phyloP scores from a whole-genome alignment of 1,139 yeast species.

The Yamadazyma spencermartinsiae region DNA sequence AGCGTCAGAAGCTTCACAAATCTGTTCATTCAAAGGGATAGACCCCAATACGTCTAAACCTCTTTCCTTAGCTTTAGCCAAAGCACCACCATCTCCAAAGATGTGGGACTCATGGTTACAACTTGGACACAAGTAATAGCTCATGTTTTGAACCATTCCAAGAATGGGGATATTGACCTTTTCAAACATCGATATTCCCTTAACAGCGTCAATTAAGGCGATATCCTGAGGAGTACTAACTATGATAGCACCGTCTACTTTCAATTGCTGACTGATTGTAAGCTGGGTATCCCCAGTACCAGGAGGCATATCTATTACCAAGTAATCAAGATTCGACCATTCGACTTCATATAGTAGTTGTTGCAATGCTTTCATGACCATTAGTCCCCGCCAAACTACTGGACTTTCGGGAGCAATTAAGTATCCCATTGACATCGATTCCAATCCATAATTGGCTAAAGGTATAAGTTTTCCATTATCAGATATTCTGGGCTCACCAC shows the following conservation, averaged over 20 bases:
- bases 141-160: conserved; percentile 86
- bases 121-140: conserved; percentile 67
- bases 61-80: conserved; percentile 53
- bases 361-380: conserved; percentile 86
- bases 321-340: conserved; percentile 71
- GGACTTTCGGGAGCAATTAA: conserved; percentile 68
- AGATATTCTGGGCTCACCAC: conserved; percentile 66
- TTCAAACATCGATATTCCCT: conserved; percentile 77
- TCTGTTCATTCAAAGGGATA: conserved; percentile 65
- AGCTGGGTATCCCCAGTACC: conserved; percentile 91
- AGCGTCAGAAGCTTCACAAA: conserved; percentile 59
- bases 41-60: conserved; percentile 59
- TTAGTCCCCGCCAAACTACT: conserved; percentile 82
- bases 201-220: conserved; percentile 77
- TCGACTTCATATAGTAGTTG: conserved; percentile 79
- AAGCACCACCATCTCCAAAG: conserved; percentile 71
- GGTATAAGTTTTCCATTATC: conserved; percentile 62
- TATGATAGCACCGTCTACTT: conserved; percentile 75
- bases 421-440: conserved; percentile 91
- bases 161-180: conserved; percentile 73
- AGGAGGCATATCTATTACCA: conserved; percentile 86
- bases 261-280: conserved; percentile 75
- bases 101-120: conserved; percentile 65
- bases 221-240: conserved; percentile 89
- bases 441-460: conserved; percentile 71